Conservation (phyloP, 495 filamentous ascomycete species). For the Penicillium arizonense region DNA sequence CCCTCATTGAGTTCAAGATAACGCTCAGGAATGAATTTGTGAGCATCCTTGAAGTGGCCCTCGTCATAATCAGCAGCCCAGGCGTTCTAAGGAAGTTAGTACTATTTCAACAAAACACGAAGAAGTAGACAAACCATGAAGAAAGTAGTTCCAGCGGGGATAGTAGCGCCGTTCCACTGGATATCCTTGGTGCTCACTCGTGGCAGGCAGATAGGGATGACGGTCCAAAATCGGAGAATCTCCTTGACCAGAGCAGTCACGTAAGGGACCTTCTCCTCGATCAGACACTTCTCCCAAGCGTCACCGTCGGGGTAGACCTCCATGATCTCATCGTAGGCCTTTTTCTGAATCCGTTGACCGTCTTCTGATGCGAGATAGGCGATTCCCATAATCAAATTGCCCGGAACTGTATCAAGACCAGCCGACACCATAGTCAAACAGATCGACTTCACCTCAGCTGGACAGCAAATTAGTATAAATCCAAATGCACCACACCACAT, state of each 20-base stretch:
- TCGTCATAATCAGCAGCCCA: constrained; percentile 69
- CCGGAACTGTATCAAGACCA: constrained; percentile 67
- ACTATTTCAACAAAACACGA: not conserved
- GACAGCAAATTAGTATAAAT: constrained; percentile 2
- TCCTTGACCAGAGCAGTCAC: constrained; percentile 69
- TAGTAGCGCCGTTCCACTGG: constrained; percentile 54
- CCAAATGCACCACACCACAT: too few species aligned
- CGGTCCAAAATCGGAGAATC: constrained; percentile 67
- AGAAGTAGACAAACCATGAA: constrained; percentile 52
- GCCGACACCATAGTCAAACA: constrained; percentile 76
- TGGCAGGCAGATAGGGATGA: constrained; percentile 72
- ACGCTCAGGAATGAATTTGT: constrained; percentile 60
- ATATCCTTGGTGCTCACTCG: constrained; percentile 64
- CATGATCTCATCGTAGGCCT: constrained; percentile 62
- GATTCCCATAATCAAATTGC: constrained; percentile 68
- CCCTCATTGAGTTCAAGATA: constrained; percentile 58
- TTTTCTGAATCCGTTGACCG: constrained; percentile 62
- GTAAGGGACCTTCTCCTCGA: constrained; percentile 70
- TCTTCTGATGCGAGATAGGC: constrained; percentile 64
- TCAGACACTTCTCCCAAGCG: constrained; percentile 62
- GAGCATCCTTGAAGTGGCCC: constrained; percentile 59
- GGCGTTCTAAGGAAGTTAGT: constrained; percentile 49
- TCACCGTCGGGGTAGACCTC: constrained; percentile 62
- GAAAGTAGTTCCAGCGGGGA: constrained; percentile 64
- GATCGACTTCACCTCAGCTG: constrained; percentile 68